Percentiles rank a stretch among this genome's conserved stretches.
phyloP scores from a whole-genome alignment of 768 basidiomycete species.

The Kwoniella shandongensis region DNA sequence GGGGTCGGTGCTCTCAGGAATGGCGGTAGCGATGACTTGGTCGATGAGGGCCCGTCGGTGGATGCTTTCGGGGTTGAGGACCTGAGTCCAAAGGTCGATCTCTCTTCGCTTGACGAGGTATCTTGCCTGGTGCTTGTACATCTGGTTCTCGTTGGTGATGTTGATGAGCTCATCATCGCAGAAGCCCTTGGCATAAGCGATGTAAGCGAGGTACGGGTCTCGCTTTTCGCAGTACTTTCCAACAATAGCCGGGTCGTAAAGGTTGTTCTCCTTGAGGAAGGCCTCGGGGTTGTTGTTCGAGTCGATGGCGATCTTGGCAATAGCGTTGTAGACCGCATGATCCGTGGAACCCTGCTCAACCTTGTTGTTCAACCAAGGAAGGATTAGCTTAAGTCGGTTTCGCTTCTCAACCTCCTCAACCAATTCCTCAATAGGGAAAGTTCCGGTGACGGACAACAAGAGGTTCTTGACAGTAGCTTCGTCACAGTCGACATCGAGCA shows the following conservation, averaged over 20 bases:
- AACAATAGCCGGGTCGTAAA: constrained; percentile 94
- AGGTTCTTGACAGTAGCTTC: constrained; percentile 91
- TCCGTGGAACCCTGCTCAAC: constrained; percentile 94
- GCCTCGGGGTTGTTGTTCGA: constrained; percentile 97
- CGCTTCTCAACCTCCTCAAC: constrained; percentile 95
- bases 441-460: constrained; percentile 90
- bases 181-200: constrained; percentile 98
- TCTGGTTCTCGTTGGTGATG: constrained; percentile 97
- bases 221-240: constrained; percentile 99
- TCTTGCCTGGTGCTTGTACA: constrained; percentile 99
- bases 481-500: constrained; percentile 97
- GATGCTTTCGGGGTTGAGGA: constrained; percentile 81
- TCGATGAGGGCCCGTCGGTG: constrained; percentile 93
- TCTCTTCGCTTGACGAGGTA: constrained; percentile 96
- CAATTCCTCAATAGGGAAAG: constrained; percentile 96
- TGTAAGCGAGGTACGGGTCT: constrained; percentile 97
- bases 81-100: constrained; percentile 94
- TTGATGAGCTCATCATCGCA: constrained; percentile 96
- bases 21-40: constrained; percentile 87
- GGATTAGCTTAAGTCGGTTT: constrained; percentile 91
- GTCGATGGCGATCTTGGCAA: constrained; percentile 98
- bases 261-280: constrained; percentile 97
- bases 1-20: constrained; percentile 95
- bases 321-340: constrained; percentile 88
- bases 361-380: constrained; percentile 93